Evolutionary conservation across 306 rosid genomes (phyloP), one percentile per base, ranked within the genome.

Genomic region (Vigna nakashimae): DNA sequence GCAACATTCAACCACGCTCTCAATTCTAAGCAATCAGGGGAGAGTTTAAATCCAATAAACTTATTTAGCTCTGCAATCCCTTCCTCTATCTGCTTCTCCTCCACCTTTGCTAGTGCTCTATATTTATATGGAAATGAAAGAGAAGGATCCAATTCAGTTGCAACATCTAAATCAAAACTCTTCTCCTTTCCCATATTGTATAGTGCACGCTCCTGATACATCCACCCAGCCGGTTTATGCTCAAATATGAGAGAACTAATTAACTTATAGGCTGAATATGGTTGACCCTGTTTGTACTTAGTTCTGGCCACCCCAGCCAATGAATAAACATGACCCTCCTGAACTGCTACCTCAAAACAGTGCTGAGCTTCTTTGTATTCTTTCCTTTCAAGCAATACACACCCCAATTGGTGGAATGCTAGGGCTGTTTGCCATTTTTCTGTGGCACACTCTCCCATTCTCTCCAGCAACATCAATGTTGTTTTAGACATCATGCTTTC

Each of bases 151-250:
- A 89, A 80, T 75, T 83, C 85, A 75, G 92, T 86, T 69, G 98
- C 98, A 40, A 82, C 51, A 83, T 87, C 87, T 68, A 92, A 90
- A 84, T 92, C 98, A 76, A 72, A 71, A 65, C 79, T 64, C 85
- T 86, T 92, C 49, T 90, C 98, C 71, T 77, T 90, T 57, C 98
- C 98, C 34, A 86, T 79, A 26, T 86, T 87, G 75, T 93, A 91
- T 13, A 93, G 75, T 32, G 96, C 87, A 17, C 96, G 87, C 73
- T 91, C 98, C 80, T 93, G 96, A 76, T 88, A 90, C 98, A 93
- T 93, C 98, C 98, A 93, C 64, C 98, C 98, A 3, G 82, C 90
- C 43, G 91, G 92, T 68, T 80, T 90, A 75, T 86, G 64, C 82
- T 85, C 90, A 5, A 86, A 86, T 20, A 91, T 86, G 57, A 91